Percentiles rank a stretch among this genome's conserved stretches.
Conservation (phyloP, 2,329 filamentous ascomycete genomes). For the Stagonosporopsis vannaccii region DNA sequence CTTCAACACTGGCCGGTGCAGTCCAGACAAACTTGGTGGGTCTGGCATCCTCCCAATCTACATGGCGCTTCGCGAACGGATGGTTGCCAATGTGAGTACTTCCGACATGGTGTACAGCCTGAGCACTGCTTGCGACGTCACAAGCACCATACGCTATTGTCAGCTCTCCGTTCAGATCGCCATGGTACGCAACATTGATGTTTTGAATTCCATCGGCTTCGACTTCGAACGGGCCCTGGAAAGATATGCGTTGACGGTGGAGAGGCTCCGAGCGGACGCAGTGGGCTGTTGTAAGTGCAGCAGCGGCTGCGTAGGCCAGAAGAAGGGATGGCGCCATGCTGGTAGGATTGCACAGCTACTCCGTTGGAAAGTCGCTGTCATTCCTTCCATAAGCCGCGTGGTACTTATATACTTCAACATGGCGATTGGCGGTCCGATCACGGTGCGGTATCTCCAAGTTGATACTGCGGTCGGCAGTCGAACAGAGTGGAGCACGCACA, state of each 20-base stretch:
- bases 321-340: conserved; percentile 3
- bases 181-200: conserved; percentile 27
- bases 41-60: conserved; percentile 20
- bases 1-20: conserved; percentile 42
- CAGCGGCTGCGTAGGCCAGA: background rate
- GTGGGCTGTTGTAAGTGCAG: background rate
- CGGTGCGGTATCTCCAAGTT: background rate
- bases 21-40: conserved; percentile 52
- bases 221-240: conserved; percentile 5
- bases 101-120: conserved; percentile 26
- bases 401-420: background rate
- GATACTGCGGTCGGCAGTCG: conserved; percentile 1
- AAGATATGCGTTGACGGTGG: background rate
- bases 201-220: conserved; percentile 21
- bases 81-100: conserved; percentile 31
- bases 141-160: conserved; percentile 33
- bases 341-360: background rate
- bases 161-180: conserved; percentile 29
- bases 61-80: conserved; percentile 29
- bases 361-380: background rate
- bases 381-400: background rate
- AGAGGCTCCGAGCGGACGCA: background rate
- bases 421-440: background rate
- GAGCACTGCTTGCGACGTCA: conserved; percentile 2
- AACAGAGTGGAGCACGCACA: conserved; percentile 3